Evolutionary conservation across 257 asterid species (phyloP).

Genomic region (Penstemon newberryi): DNA sequence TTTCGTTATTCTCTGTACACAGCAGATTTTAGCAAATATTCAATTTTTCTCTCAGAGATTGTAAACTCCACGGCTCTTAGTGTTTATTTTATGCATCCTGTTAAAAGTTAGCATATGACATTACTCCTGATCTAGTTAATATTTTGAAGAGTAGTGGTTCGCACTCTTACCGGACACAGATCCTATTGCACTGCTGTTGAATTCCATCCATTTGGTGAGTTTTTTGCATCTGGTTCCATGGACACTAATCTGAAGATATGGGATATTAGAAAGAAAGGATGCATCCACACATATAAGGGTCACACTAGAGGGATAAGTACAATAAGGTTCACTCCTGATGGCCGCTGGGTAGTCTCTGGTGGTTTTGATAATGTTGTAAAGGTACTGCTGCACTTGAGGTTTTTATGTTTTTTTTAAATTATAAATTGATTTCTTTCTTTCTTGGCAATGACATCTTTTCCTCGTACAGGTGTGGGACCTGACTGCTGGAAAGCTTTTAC

Average conservation of each 20-base stretch:
- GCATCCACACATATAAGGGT: constrained; percentile 95
- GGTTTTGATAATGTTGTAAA: constrained; percentile 93
- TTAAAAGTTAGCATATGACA: constrained; percentile 5
- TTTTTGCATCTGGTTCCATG: constrained; percentile 99
- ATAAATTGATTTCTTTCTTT: neutral
- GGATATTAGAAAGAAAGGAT: constrained; percentile 99
- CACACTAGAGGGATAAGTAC: constrained; percentile 96
- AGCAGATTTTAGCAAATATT: too few relatives aligned
- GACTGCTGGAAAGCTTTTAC: constrained; percentile 98
- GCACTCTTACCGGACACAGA: constrained; percentile 96
- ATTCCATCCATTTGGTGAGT: constrained; percentile 98
- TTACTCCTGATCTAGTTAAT: constrained; percentile 42
- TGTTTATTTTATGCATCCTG: constrained; percentile 16
- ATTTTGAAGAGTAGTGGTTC: constrained; percentile 81
- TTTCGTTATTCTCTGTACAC: constrained; percentile 10
- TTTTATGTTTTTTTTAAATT: neutral
- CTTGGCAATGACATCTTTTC: constrained; percentile 28
- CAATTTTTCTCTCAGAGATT: neutral
- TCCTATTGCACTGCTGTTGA: constrained; percentile 96
- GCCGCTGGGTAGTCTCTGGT: constrained; percentile 99
- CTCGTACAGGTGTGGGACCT: constrained; percentile 90
- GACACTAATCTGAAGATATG: constrained; percentile 94
- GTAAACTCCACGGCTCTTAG: neutral
- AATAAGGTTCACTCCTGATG: constrained; percentile 94
- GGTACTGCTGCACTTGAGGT: constrained; percentile 43